Evolutionary conservation across 305 asterid species (phyloP).

Genomic region (Plantago coronopus): DNA sequence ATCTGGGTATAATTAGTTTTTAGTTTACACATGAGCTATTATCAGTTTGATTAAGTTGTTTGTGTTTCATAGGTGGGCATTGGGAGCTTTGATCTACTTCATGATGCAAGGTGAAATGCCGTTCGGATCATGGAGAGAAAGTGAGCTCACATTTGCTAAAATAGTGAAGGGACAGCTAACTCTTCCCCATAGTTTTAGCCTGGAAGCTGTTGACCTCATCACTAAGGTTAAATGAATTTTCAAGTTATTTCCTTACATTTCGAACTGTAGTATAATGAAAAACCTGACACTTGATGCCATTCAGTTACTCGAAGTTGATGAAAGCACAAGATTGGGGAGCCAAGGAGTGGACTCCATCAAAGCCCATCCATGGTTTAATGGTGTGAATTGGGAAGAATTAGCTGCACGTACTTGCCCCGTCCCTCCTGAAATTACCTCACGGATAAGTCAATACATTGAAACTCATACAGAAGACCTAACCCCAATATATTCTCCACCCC

Average conservation of each 20-base stretch:
- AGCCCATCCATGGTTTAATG: slow-evolving; percentile 80
- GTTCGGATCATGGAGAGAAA: slow-evolving; percentile 94
- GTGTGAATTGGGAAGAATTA: slow-evolving; percentile 68
- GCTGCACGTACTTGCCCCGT: slow-evolving; percentile 36
- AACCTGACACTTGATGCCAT: slow-evolving; percentile 23
- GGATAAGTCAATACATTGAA: slow-evolving; percentile 57
- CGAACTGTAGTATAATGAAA: slow-evolving; percentile 2
- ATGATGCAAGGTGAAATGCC: slow-evolving; percentile 97
- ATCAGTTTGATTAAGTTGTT: slow-evolving; percentile 20
- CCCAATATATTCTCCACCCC: slow-evolving; percentile 41
- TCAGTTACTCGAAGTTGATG: slow-evolving; percentile 86
- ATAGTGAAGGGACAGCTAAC: slow-evolving; percentile 79
- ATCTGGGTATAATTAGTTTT: slow-evolving; percentile 7
- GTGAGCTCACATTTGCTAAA: slow-evolving; percentile 83
- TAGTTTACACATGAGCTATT: slow-evolving; percentile 11
- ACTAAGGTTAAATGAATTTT: slow-evolving; percentile 48
- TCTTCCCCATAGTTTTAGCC: slow-evolving; percentile 63
- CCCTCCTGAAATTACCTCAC: slow-evolving; percentile 58
- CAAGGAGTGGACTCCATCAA: slow-evolving; percentile 62
- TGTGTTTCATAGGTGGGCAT: slow-evolving; percentile 70
- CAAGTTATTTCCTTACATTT: slow-evolving; percentile 16
- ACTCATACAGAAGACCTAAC: slow-evolving; percentile 40
- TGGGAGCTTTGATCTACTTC: slow-evolving; percentile 87
- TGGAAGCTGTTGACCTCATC: slow-evolving; percentile 69
- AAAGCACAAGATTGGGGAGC: slow-evolving; percentile 73